phyloP scores from a whole-genome alignment of 805 yeast species.

The Torulaspora quercuum region DNA sequence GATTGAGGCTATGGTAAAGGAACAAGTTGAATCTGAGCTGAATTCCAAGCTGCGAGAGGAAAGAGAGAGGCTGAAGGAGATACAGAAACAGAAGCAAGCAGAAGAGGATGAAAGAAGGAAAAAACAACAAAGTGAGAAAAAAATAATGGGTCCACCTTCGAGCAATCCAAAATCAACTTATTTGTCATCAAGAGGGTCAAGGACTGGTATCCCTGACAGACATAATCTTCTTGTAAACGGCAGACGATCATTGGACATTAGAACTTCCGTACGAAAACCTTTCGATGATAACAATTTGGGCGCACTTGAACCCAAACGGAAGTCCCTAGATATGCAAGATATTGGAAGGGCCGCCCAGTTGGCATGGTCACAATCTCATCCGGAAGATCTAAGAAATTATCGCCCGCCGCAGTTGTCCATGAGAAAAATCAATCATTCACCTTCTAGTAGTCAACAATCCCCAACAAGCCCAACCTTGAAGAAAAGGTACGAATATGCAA shows the following conservation, averaged over 20 bases:
- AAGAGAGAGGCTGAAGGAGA: constrained; percentile 10
- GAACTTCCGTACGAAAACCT: constrained; percentile 9
- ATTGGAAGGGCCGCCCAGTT: constrained; percentile 26
- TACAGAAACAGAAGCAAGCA: constrained; percentile 8
- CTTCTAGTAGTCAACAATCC: constrained; percentile 2
- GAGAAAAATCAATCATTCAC: constrained; percentile 4
- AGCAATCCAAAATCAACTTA: not conserved
- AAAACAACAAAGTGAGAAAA: constrained; percentile 7
- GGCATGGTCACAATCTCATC: constrained; percentile 23
- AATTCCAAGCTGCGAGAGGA: constrained; percentile 21
- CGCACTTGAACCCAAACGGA: constrained; percentile 8
- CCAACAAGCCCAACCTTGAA: constrained; percentile 7
- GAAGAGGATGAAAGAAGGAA: constrained; percentile 10
- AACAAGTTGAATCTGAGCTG: constrained; percentile 28
- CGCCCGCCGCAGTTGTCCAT: not conserved
- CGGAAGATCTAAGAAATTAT: not conserved
- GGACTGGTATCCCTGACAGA: constrained; percentile 5
- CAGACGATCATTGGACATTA: constrained; percentile 19
- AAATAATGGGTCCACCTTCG: constrained; percentile 6
- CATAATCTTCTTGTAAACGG: constrained; percentile 11
- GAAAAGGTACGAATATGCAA: constrained; percentile 21
- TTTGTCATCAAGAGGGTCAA: constrained; percentile 1
- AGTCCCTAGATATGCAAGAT: constrained; percentile 12
- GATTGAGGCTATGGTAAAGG: constrained; percentile 26
- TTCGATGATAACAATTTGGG: constrained; percentile 2